Percentiles rank a stretch among this genome's conserved stretches.
Evolutionary conservation across 2,329 filamentous ascomycete species (phyloP).

Genomic region (Pyrenophora graminea): DNA sequence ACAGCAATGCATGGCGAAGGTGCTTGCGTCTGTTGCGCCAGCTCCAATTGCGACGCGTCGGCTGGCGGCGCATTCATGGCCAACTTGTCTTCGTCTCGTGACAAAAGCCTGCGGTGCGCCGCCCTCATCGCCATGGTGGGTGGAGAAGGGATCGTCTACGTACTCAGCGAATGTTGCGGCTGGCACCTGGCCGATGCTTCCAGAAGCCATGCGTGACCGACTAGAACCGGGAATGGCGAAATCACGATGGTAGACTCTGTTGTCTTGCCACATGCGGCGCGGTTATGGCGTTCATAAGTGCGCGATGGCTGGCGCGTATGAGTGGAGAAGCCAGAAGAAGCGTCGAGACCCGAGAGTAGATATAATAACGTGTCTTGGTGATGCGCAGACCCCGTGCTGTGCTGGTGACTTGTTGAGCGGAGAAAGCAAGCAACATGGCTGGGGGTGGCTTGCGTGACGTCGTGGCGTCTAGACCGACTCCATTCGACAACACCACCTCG

Average conservation of each 20-base stretch:
- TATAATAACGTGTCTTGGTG: constrained; percentile 5
- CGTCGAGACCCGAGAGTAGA: neutral
- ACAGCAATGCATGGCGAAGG: constrained; percentile 28
- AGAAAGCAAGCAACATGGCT: neutral
- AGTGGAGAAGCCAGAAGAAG: neutral
- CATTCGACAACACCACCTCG: neutral
- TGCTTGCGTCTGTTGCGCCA: constrained; percentile 16
- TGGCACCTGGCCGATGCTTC: constrained; percentile 53
- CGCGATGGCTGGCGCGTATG: constrained; percentile 4
- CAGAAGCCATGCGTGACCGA: constrained; percentile 52
- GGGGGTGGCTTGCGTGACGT: neutral
- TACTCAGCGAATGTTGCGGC: constrained; percentile 59
- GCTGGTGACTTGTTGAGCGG: constrained; percentile 7
- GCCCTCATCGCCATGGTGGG: constrained; percentile 4
- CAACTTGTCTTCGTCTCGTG: constrained; percentile 15
- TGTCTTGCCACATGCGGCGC: constrained; percentile 45
- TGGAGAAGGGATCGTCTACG: constrained; percentile 42
- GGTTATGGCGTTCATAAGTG: constrained; percentile 31
- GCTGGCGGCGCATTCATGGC: constrained; percentile 21
- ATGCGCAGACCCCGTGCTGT: neutral
- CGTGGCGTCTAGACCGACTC: no score
- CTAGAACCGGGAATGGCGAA: constrained; percentile 47
- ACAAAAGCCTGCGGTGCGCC: constrained; percentile 21
- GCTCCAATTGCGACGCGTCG: constrained; percentile 11
- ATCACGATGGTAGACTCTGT: constrained; percentile 44